Evolutionary conservation across 2,329 filamentous ascomycete species (phyloP).

Genomic region (Diaporthe caulivora): DNA sequence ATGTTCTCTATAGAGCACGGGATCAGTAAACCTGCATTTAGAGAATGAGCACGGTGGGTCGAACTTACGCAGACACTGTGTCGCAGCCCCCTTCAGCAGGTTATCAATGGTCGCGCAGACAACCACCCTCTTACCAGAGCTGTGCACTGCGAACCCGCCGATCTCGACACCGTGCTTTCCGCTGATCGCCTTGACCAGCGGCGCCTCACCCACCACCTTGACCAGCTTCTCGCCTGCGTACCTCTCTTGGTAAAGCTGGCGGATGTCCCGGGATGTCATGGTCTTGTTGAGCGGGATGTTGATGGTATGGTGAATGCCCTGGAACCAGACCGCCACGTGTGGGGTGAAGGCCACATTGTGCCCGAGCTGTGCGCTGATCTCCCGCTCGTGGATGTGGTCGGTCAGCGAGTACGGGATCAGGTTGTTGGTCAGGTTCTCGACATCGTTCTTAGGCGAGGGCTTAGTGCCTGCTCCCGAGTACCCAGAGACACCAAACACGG

Average conservation of each 20-base stretch:
- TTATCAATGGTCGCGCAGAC: conserved; percentile 96
- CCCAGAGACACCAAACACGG: conserved; percentile 90
- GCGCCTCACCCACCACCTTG: conserved; percentile 90
- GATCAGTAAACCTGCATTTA: conserved; percentile 18
- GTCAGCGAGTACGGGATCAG: conserved; percentile 92
- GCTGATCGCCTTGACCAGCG: conserved; percentile 85
- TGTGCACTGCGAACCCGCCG: conserved; percentile 94
- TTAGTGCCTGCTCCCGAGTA: conserved; percentile 97
- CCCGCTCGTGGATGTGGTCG: conserved; percentile 94
- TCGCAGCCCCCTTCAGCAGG: conserved; percentile 91
- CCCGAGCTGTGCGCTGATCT: conserved; percentile 85
- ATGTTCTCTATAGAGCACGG: conserved; percentile 77
- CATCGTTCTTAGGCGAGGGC: conserved; percentile 93
- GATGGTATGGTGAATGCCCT: conserved; percentile 93
- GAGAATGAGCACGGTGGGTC: conserved; percentile 38
- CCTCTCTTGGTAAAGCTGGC: conserved; percentile 94
- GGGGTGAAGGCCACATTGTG: conserved; percentile 86
- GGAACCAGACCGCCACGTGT: conserved; percentile 97
- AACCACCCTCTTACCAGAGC: conserved; percentile 90
- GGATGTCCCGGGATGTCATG: conserved; percentile 92
- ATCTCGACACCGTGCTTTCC: conserved; percentile 92
- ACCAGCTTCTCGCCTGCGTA: conserved; percentile 97
- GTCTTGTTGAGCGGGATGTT: conserved; percentile 86
- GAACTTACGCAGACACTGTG: conserved; percentile 88
- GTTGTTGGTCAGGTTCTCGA: conserved; percentile 85